Evolutionary conservation across 176 grass and related monocot genomes (phyloP).

Genomic region (Aegilops tauschii): DNA sequence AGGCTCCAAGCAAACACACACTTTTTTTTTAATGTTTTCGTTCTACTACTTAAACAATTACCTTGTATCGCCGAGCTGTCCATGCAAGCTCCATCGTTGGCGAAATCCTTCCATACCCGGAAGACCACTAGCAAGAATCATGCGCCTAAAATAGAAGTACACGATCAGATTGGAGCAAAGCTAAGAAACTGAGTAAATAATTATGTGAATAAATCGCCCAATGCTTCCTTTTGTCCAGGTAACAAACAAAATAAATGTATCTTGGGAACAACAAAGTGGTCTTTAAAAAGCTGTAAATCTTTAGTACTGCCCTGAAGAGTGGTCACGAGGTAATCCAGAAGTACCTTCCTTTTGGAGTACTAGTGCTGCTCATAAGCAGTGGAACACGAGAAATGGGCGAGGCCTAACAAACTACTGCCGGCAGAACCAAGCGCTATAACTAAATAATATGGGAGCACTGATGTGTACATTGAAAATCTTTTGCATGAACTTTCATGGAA

Average conservation of each 20-base stretch:
- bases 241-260: neutral
- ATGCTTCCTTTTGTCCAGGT: neutral
- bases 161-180: slow-evolving; percentile 22
- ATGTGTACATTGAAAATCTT: neutral
- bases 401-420: neutral
- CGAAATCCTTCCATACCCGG: slow-evolving; percentile 83
- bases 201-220: neutral
- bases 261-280: neutral
- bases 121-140: slow-evolving; percentile 79
- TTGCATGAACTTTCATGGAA: neutral
- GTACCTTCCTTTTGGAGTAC: neutral
- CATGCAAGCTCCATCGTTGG: slow-evolving; percentile 85
- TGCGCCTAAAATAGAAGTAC: slow-evolving; percentile 41
- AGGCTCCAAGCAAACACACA: neutral
- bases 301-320: neutral
- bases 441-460: neutral
- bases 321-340: neutral
- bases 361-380: slow-evolving; percentile 1
- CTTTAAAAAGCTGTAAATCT: neutral
- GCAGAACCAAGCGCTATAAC: slow-evolving; percentile 7
- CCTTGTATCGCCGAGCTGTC: slow-evolving; percentile 63
- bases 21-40: neutral
- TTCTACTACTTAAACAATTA: slow-evolving; percentile 30
- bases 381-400: neutral
- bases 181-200: neutral